phyloP scores from a whole-genome alignment of 805 yeast species.

The Metschnikowia arizonensis region DNA sequence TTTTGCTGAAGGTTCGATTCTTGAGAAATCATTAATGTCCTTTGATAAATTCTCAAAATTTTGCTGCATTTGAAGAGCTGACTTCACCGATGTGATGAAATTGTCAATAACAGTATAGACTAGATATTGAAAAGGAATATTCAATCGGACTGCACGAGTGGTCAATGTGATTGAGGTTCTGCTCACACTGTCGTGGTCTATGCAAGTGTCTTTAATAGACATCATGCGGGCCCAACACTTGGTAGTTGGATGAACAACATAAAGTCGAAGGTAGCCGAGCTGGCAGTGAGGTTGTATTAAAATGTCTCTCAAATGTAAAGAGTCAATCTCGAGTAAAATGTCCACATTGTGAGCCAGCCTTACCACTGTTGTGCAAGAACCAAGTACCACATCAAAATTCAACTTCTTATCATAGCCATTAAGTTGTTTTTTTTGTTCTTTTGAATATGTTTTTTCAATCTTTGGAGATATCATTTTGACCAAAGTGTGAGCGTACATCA shows the following conservation, averaged over 20 bases:
- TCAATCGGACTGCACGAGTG: slow-evolving; percentile 43
- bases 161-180: slow-evolving; percentile 9
- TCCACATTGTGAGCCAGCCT: slow-evolving; percentile 46
- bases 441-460: slow-evolving; percentile 25
- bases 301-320: slow-evolving; percentile 24
- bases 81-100: slow-evolving; percentile 61
- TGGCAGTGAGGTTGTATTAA: slow-evolving; percentile 26
- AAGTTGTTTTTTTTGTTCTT: slow-evolving; percentile 24
- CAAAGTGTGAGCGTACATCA: slow-evolving; percentile 35
- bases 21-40: slow-evolving; percentile 26
- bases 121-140: slow-evolving; percentile 69
- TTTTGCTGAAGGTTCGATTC: slow-evolving; percentile 34
- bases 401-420: slow-evolving; percentile 18
- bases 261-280: slow-evolving; percentile 40
- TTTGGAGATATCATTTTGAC: slow-evolving; percentile 33
- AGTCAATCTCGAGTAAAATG: slow-evolving; percentile 43
- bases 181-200: slow-evolving; percentile 17
- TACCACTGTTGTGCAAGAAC: slow-evolving; percentile 37
- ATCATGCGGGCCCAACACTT: slow-evolving; percentile 37
- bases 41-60: slow-evolving; percentile 38
- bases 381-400: slow-evolving; percentile 28
- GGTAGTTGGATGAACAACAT: slow-evolving; percentile 48
- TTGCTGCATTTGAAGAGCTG: slow-evolving; percentile 54
- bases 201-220: slow-evolving; percentile 30
- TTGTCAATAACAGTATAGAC: slow-evolving; percentile 80